phyloP scores from a whole-genome alignment of 257 asterid genomes.

The Nicotiana tabacum region DNA sequence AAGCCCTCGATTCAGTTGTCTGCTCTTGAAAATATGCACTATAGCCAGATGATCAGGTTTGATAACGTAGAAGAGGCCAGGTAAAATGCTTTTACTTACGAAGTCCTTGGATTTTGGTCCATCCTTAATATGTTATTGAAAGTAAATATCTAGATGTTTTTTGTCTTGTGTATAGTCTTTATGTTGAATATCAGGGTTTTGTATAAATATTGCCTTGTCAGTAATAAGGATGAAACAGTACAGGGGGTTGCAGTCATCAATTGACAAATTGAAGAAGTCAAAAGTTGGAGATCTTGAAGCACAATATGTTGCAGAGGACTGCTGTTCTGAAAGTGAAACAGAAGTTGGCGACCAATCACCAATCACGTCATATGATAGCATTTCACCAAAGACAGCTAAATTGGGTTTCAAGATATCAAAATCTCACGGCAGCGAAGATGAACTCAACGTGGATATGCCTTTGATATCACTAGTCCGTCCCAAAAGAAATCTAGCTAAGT shows the following conservation, averaged over 20 bases:
- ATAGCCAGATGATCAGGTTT: conserved; percentile 90
- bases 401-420: conserved; percentile 29
- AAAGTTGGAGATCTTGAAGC: conserved; percentile 31
- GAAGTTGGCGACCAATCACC: conserved; percentile 52
- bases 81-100: conserved; percentile 24
- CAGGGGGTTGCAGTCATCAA: conserved; percentile 62
- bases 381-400: conserved; percentile 31
- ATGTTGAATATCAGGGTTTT: not conserved
- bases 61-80: conserved; percentile 79
- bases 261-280: conserved; percentile 57
- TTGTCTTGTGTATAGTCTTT: not conserved
- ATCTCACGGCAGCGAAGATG: conserved; percentile 36
- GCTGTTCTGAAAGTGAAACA: conserved; percentile 78
- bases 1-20: conserved; percentile 57
- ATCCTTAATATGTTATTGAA: not conserved
- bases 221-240: conserved; percentile 17
- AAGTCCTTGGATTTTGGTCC: conserved; percentile 9
- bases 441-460: conserved; percentile 37
- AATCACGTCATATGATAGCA: conserved; percentile 44
- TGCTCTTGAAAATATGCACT: conserved; percentile 93
- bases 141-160: not conserved
- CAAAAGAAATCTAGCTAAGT: conserved; percentile 32
- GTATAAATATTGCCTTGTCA: not conserved
- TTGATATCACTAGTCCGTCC: conserved; percentile 44
- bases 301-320: conserved; percentile 32